phyloP scores from a whole-genome alignment of 495 filamentous ascomycete species.

The Penicillium lagena region DNA sequence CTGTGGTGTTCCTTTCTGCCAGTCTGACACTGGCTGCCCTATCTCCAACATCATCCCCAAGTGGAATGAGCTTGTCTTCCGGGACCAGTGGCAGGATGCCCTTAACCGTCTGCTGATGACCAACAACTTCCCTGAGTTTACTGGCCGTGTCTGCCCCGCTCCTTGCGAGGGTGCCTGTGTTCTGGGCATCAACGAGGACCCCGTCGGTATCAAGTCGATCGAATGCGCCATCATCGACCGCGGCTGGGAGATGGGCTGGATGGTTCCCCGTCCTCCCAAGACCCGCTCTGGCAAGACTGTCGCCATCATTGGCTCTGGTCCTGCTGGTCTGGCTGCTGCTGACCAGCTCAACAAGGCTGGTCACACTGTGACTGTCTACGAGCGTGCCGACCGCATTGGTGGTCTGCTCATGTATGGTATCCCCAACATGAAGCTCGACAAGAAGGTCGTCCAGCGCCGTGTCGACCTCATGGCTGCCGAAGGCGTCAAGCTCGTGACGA shows the following conservation, averaged over 20 bases:
- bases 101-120: slow-evolving; percentile 95
- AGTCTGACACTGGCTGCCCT: slow-evolving; percentile 94
- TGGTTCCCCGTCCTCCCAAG: slow-evolving; percentile 77
- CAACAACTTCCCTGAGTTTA: slow-evolving; percentile 99
- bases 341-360: slow-evolving; percentile 96
- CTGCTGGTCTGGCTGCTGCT: slow-evolving; percentile 83
- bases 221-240: slow-evolving; percentile 99
- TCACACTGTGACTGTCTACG: slow-evolving; percentile 88
- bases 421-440: slow-evolving; percentile 99
- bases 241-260: slow-evolving; percentile 99
- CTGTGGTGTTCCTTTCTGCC: slow-evolving; percentile 98
- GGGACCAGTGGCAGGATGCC: slow-evolving; percentile 91
- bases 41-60: slow-evolving; percentile 99
- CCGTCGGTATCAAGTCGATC: slow-evolving; percentile 97
- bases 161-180: slow-evolving; percentile 98
- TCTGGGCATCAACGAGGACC: slow-evolving; percentile 96
- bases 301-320: slow-evolving; percentile 91
- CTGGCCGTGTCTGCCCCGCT: slow-evolving; percentile 94
- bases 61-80: slow-evolving; percentile 94
- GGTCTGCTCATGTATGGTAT: slow-evolving; percentile 99
- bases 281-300: slow-evolving; percentile 85
- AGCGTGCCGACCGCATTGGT: slow-evolving; percentile 88
- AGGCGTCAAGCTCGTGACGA: slow-evolving; percentile 77
- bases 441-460: slow-evolving; percentile 92
- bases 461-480: slow-evolving; percentile 95